Percentiles rank a stretch among this genome's conserved stretches.
Conservation (phyloP, 495 filamentous ascomycete genomes). For the Tuber brumale region DNA sequence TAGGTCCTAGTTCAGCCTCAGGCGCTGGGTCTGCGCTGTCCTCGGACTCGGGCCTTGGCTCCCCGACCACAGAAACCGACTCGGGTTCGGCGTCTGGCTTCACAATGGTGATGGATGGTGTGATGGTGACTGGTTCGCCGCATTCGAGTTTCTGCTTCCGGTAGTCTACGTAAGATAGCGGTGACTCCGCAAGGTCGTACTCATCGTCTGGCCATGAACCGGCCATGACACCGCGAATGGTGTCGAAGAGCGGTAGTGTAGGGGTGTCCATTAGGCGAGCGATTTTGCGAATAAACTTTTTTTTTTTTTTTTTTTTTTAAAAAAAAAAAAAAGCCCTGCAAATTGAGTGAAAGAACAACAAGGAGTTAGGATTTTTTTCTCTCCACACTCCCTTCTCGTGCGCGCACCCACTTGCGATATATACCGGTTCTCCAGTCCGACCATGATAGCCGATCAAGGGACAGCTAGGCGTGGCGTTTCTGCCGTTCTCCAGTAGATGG, state of each 20-base stretch:
- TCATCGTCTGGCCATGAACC: conserved; percentile 35
- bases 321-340: neutral
- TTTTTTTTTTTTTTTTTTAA: neutral
- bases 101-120: neutral
- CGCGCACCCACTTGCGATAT: conserved; percentile 1
- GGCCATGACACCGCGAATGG: conserved; percentile 30
- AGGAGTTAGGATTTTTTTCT: neutral
- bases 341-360: neutral
- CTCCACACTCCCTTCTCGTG: conserved; percentile 4
- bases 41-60: neutral
- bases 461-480: neutral
- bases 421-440: neutral
- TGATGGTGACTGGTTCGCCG: conserved; percentile 2
- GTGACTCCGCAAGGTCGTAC: conserved; percentile 30
- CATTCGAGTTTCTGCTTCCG: conserved; percentile 21
- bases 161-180: conserved; percentile 27
- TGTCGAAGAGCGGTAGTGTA: conserved; percentile 26
- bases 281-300: neutral
- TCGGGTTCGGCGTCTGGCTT: neutral
- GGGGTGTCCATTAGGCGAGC: neutral
- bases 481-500: neutral
- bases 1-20: neutral
- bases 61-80: neutral
- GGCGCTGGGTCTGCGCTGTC: neutral
- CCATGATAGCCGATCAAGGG: neutral